Percentiles rank a stretch among this genome's conserved stretches.
Evolutionary conservation across 495 filamentous ascomycete genomes (phyloP).

Genomic region (Penicillium mononematosum): DNA sequence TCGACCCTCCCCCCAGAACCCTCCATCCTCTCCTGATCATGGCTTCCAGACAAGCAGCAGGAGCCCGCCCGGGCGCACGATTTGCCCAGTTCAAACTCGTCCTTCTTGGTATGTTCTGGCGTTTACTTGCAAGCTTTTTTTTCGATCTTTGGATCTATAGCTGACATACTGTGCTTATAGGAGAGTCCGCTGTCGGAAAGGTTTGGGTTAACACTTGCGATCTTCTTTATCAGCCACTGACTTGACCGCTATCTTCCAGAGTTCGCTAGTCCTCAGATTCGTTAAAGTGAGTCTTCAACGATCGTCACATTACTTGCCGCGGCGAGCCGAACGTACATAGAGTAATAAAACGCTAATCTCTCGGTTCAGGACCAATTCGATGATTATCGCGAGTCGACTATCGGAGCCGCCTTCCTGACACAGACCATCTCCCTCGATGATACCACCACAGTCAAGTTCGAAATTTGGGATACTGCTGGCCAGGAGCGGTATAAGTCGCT

Average conservation of each 20-base stretch:
- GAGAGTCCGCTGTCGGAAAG: slow-evolving; percentile 98
- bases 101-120: slow-evolving; percentile 68
- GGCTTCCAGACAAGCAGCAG: slow-evolving; percentile 77
- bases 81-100: slow-evolving; percentile 99
- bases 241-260: slow-evolving; percentile 54
- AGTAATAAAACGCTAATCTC: slow-evolving; percentile 11
- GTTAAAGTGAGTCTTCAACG: slow-evolving; percentile 69
- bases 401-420: slow-evolving; percentile 97
- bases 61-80: slow-evolving; percentile 71
- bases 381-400: slow-evolving; percentile 98
- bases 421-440: slow-evolving; percentile 98
- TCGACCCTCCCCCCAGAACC: slow-evolving; percentile 8
- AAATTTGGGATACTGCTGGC: slow-evolving; percentile 99
- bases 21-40: slow-evolving; percentile 47
- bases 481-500: slow-evolving; percentile 98
- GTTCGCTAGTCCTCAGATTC: slow-evolving; percentile 94
- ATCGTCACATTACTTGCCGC: not conserved
- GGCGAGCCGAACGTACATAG: not conserved
- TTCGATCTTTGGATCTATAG: not conserved
- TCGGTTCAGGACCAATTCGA: slow-evolving; percentile 91
- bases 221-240: slow-evolving; percentile 33
- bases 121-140: not conserved
- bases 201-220: slow-evolving; percentile 47
- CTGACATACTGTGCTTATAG: slow-evolving; percentile 44
- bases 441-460: slow-evolving; percentile 97